Percentiles rank a stretch among this genome's conserved stretches.
These are phyloP conservation scores for Hyphodiscus sp. DNA, from an alignment of 2,329 filamentous ascomycete species.

Conservation along the genomic window DNA sequence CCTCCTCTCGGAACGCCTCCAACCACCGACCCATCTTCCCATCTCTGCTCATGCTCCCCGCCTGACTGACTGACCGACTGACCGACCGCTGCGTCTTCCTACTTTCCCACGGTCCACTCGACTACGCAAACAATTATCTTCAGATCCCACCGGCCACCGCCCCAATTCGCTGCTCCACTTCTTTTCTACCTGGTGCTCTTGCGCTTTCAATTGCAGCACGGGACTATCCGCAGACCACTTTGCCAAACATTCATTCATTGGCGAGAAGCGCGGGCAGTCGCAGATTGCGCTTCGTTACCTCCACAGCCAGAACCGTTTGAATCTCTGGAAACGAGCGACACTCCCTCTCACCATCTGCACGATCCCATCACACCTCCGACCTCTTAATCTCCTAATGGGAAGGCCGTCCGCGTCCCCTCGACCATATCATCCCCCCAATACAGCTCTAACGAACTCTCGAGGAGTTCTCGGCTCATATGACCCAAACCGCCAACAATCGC, in stretches of 20 bases:
- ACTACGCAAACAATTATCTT: not conserved
- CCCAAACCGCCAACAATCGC: conserved; percentile 31
- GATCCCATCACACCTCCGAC: not conserved
- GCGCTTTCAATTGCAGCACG: not conserved
- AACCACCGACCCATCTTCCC: too few relatives aligned
- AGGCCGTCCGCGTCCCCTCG: not conserved
- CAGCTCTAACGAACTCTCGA: not conserved
- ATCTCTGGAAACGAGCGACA: not conserved
- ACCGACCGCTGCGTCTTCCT: not conserved
- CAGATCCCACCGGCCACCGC: not conserved
- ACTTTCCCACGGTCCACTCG: not conserved
- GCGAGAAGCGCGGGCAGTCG: not conserved
- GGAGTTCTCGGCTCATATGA: conserved; percentile 20
- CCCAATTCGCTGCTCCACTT: not conserved
- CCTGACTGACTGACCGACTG: too few relatives aligned
- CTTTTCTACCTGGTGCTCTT: not conserved
- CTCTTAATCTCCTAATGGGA: not conserved
- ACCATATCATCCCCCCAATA: not conserved
- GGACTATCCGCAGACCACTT: not conserved
- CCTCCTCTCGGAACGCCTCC: too few relatives aligned
- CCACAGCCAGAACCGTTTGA: not conserved
- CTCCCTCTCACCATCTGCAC: not conserved
- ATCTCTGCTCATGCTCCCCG: too few relatives aligned
- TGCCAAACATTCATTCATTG: not conserved
- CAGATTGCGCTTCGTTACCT: too few relatives aligned